phyloP scores from a whole-genome alignment of 1,284 basidiomycete species.

The Ceratobasidium sp. region DNA sequence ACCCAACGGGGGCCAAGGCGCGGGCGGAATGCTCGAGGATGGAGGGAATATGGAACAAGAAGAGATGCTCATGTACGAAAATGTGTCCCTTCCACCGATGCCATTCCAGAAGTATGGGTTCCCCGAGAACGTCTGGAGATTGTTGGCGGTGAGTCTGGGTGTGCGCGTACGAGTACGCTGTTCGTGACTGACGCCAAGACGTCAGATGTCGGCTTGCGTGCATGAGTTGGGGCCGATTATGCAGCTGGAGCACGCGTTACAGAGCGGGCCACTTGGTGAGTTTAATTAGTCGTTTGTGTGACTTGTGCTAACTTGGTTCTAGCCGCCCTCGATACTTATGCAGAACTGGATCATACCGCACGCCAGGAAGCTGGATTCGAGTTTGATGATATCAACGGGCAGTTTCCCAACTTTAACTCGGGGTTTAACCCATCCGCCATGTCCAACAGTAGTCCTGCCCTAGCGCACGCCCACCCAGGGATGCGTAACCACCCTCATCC shows the following conservation, averaged over 20 bases:
- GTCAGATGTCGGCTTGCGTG: conserved; percentile 20
- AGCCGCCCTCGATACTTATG: conserved; percentile 12
- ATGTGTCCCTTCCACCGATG: conserved; percentile 18
- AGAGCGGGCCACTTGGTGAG: conserved; percentile 20
- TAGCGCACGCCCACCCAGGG: conserved; percentile 18
- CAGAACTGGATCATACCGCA: conserved; percentile 9
- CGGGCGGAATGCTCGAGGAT: not conserved
- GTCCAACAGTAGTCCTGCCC: conserved; percentile 4
- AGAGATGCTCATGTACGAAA: conserved; percentile 16
- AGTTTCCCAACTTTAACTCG: conserved; percentile 14
- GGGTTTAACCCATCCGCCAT: not conserved
- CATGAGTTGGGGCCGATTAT: conserved; percentile 16
- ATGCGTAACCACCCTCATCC: conserved; percentile 3
- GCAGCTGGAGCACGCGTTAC: conserved; percentile 1
- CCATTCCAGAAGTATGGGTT: conserved; percentile 26
- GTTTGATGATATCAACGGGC: not conserved
- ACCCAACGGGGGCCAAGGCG: not conserved
- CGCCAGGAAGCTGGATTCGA: not conserved
- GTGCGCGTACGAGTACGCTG: not conserved
- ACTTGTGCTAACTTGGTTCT: not conserved
- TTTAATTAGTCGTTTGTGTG: not conserved
- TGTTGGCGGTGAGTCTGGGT: conserved; percentile 18
- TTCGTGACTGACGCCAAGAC: not conserved
- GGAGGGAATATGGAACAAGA: not conserved
- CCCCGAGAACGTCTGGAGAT: conserved; percentile 20